Conservation (phyloP, 225 moss, liverwort and hornwort species). For the Physcomitrellopsis africana region DNA sequence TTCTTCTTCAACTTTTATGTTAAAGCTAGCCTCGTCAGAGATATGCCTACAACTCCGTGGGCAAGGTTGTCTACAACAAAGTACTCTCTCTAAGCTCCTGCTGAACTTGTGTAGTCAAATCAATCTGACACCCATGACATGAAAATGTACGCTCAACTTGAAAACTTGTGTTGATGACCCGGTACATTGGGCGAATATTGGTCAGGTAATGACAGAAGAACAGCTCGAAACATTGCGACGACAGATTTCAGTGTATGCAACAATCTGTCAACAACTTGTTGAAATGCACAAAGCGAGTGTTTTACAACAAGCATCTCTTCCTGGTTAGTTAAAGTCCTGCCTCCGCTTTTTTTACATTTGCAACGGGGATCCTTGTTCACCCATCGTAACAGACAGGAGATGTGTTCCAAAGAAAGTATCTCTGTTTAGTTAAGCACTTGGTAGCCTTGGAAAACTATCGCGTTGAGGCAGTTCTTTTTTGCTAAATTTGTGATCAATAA, state of each 20-base stretch:
- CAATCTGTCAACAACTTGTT: slow-evolving; percentile 97
- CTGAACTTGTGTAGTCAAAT: too few species aligned
- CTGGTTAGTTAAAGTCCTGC: slow-evolving; percentile 63
- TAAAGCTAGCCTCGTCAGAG: too few species aligned
- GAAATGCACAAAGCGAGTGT: slow-evolving; percentile 98
- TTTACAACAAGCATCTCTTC: slow-evolving; percentile 73
- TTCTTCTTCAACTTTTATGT: background rate
- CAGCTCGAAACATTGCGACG: slow-evolving; percentile 89
- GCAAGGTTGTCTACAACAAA: too few species aligned
- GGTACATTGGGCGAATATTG: slow-evolving; percentile 22
- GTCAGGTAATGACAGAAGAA: slow-evolving; percentile 94
- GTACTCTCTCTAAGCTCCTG: too few species aligned
- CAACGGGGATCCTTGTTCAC: background rate
- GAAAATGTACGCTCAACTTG: too few species aligned
- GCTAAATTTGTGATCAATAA: background rate
- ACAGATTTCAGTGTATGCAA: slow-evolving; percentile 97
- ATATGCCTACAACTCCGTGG: too few species aligned
- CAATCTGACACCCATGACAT: too few species aligned
- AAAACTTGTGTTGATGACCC: background rate
- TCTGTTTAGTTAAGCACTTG: background rate
- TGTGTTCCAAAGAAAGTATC: background rate
- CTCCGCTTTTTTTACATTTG: background rate
- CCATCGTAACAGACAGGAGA: background rate
- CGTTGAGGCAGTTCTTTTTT: background rate
- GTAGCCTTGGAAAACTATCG: too few species aligned